Evolutionary conservation across 2,329 filamentous ascomycete species (phyloP), one percentile per base, ranked within the genome.

Genomic region (Colletotrichum incanum): DNA sequence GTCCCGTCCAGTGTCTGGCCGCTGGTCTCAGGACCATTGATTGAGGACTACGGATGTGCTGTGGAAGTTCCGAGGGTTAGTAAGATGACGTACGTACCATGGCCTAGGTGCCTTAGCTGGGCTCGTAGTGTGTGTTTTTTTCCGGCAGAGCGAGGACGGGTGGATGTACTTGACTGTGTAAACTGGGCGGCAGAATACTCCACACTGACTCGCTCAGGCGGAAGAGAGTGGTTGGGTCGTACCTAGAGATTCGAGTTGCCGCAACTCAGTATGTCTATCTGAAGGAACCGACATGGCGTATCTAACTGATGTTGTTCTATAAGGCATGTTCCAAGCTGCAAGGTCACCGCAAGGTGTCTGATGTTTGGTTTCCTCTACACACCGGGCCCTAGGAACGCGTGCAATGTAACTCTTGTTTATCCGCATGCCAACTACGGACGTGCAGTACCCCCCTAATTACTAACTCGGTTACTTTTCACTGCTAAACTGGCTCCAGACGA

Each of bases 1-100:
- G 63, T 41, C 23, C 34, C 34, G 20, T 14, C 26, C 50, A 65
- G 52, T 39, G 31, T 41, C 39, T 28, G 41, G 28, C 50, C 50
- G 28, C 28, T 47, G 18, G n/a, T 49, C n/a, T 26, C 3, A n/a
- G 47, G 20, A 39, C 20, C 12, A 56, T 56, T 56, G 23, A 59
- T 12, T 14, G 41, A n/a, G 20, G 26, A 55, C 28, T n/a, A 34
- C 20, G 9, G 31, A 39, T 37, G n/a, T 39, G n/a, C 1, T 16
- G 31, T 37, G 20, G 28, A 37, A 67, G 54, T 23, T 34, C 64
- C 43, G 55, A 43, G 18, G 45, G n/a, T 61, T 41, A 45, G 62
- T 61, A 43, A 45, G 39, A 52, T 67, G 55, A 67, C 64, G 55
- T 65, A 65, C 50, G 63, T 61, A 56, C 52, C 31, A 14, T 14